phyloP scores from a whole-genome alignment of 139 green algal species.

The Closterium sp. region DNA sequence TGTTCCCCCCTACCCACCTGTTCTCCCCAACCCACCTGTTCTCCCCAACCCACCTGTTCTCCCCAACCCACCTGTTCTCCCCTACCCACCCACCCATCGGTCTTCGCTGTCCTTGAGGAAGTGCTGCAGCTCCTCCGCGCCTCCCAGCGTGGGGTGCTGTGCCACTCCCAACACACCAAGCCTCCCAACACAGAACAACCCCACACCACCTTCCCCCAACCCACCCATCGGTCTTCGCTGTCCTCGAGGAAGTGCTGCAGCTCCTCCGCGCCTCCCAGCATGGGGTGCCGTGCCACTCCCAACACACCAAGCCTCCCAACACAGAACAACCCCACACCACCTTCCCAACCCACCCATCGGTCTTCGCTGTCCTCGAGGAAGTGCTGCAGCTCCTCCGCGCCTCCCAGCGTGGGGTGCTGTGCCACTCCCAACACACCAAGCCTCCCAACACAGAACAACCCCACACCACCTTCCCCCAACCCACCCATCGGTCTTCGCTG shows the following conservation, averaged over 20 bases:
- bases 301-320: no score
- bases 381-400: constrained; percentile 67
- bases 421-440: no score
- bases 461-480: background rate
- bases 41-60: no score
- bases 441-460: no score
- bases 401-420: constrained; percentile 70
- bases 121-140: constrained; percentile 67
- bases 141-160: constrained; percentile 70
- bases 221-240: constrained; percentile 74
- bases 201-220: background rate
- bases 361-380: constrained; percentile 84
- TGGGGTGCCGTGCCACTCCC: constrained; percentile 58
- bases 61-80: no score
- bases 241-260: constrained; percentile 81
- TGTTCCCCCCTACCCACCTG: no score
- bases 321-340: no score
- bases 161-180: no score
- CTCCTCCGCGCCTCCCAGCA: constrained; percentile 67
- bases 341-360: constrained; percentile 56
- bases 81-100: constrained; percentile 63
- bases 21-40: no score
- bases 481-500: constrained; percentile 74
- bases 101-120: constrained; percentile 84
- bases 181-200: no score